phyloP scores from a whole-genome alignment of 352 stramenopile species.

The Phytopythium vexans region DNA sequence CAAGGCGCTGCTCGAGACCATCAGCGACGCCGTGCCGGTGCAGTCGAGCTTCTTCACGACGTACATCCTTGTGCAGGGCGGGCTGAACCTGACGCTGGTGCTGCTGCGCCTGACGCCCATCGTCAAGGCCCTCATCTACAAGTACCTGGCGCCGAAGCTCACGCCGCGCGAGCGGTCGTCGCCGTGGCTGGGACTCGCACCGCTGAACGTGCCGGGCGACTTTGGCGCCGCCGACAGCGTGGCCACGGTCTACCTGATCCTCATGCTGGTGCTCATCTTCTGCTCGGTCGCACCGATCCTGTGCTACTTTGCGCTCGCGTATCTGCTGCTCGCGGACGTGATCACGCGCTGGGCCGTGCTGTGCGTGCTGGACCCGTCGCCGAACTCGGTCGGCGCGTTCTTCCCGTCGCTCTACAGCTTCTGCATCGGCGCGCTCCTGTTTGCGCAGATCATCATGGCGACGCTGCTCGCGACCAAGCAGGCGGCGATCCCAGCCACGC shows the following conservation, averaged over 20 bases:
- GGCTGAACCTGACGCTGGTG: constrained; percentile 57
- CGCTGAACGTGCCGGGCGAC: constrained; percentile 53
- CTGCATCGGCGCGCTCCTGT: constrained; percentile 70
- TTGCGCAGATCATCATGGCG: constrained; percentile 79
- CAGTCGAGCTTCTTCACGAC: constrained; percentile 84
- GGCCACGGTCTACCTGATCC: constrained; percentile 65
- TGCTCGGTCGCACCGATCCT: constrained; percentile 71
- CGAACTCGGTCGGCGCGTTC: constrained; percentile 58
- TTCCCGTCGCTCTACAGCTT: constrained; percentile 84
- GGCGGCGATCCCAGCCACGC: constrained; percentile 49
- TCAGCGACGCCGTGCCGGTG: constrained; percentile 63
- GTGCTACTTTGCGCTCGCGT: constrained; percentile 71
- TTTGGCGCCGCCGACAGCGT: constrained; percentile 57
- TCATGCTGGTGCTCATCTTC: constrained; percentile 80
- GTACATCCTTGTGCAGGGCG: constrained; percentile 76
- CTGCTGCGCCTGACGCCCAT: constrained; percentile 75
- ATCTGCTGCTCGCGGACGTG: constrained; percentile 70
- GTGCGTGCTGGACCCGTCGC: constrained; percentile 71
- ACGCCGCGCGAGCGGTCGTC: constrained; percentile 67
- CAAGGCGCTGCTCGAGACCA: constrained; percentile 39
- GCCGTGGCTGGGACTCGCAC: constrained; percentile 66
- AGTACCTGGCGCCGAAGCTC: constrained; percentile 72
- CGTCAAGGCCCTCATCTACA: constrained; percentile 75
- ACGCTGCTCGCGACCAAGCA: constrained; percentile 73
- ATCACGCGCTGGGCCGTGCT: constrained; percentile 72